Evolutionary conservation across 768 basidiomycete genomes (phyloP).

Genomic region (Mycena filopes): DNA sequence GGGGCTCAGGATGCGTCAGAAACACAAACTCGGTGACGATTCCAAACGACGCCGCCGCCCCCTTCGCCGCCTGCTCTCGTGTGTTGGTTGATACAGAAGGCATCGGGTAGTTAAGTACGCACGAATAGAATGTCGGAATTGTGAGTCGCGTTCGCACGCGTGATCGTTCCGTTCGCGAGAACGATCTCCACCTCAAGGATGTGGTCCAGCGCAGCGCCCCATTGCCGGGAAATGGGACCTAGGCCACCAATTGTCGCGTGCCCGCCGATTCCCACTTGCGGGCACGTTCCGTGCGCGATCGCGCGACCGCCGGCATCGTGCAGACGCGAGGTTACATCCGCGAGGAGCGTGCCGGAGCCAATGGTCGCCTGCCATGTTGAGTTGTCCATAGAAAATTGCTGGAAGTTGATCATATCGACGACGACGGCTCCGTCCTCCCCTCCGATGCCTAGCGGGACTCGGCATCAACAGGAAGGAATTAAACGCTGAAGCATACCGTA

Average conservation of each 20-base stretch:
- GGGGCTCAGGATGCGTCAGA: conserved; percentile 39
- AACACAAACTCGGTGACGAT: conserved; percentile 42
- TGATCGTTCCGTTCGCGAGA: conserved; percentile 37
- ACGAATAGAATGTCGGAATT: conserved; percentile 40
- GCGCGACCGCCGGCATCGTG: conserved; percentile 35
- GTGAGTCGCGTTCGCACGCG: conserved; percentile 34
- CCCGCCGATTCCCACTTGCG: conserved; percentile 41
- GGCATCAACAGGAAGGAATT: background rate
- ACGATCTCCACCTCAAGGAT: conserved; percentile 39
- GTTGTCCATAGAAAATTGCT: conserved; percentile 39
- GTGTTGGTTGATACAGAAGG: background rate
- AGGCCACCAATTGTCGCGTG: conserved; percentile 38
- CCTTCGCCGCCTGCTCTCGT: conserved; percentile 38
- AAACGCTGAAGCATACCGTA: conserved; percentile 12
- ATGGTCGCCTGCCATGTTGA: conserved; percentile 39
- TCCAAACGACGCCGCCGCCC: conserved; percentile 43
- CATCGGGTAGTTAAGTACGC: background rate
- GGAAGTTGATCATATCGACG: conserved; percentile 41
- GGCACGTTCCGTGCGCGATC: conserved; percentile 44
- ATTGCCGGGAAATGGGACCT: conserved; percentile 37
- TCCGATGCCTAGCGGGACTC: conserved; percentile 36
- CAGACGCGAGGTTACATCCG: conserved; percentile 36
- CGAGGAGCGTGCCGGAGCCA: conserved; percentile 37
- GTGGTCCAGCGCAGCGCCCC: conserved; percentile 41
- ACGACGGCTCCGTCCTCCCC: conserved; percentile 43